These are phyloP conservation scores for Neotropicomus parvogracilis DNA, from an alignment of 1,284 basidiomycete species.

Conservation along the genomic window DNA sequence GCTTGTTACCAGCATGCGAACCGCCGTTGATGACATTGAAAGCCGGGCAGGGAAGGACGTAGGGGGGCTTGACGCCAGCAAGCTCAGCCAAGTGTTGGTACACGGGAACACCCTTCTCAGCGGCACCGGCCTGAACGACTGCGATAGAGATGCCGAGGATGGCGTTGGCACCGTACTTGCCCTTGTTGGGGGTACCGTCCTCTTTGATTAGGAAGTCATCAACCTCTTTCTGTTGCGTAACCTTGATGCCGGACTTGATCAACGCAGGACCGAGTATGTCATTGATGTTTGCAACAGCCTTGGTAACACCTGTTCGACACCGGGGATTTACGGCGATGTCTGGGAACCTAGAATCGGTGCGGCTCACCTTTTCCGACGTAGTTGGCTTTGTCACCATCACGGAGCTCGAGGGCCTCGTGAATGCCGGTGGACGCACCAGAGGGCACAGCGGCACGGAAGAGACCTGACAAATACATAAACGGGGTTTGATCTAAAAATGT, in stretches of 20 bases:
- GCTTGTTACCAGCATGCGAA: slow-evolving; percentile 98
- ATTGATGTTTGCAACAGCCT: slow-evolving; percentile 97
- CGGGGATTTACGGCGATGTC: background rate
- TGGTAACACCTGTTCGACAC: slow-evolving; percentile 69
- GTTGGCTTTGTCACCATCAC: slow-evolving; percentile 89
- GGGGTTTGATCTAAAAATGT: slow-evolving; percentile 1
- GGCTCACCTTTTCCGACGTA: slow-evolving; percentile 92
- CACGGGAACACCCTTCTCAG: slow-evolving; percentile 90
- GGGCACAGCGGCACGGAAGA: slow-evolving; percentile 93
- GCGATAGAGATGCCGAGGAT: slow-evolving; percentile 99
- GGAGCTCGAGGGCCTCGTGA: slow-evolving; percentile 98
- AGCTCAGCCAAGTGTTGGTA: slow-evolving; percentile 97
- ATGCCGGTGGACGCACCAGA: slow-evolving; percentile 98
- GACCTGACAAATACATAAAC: slow-evolving; percentile 51
- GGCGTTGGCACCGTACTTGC: slow-evolving; percentile 98
- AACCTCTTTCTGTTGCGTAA: slow-evolving; percentile 93
- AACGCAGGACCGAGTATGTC: slow-evolving; percentile 86
- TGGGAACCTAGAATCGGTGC: background rate
- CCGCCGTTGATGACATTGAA: slow-evolving; percentile 99
- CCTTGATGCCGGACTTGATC: slow-evolving; percentile 81
- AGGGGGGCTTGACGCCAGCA: slow-evolving; percentile 91
- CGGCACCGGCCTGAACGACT: slow-evolving; percentile 90
- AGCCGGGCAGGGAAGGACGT: slow-evolving; percentile 85
- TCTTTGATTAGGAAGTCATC: slow-evolving; percentile 99
- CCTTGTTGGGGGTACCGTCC: slow-evolving; percentile 98